These are phyloP conservation scores for Durotheca rogersii DNA, from an alignment of 495 filamentous ascomycete species.

Conservation along the genomic window DNA sequence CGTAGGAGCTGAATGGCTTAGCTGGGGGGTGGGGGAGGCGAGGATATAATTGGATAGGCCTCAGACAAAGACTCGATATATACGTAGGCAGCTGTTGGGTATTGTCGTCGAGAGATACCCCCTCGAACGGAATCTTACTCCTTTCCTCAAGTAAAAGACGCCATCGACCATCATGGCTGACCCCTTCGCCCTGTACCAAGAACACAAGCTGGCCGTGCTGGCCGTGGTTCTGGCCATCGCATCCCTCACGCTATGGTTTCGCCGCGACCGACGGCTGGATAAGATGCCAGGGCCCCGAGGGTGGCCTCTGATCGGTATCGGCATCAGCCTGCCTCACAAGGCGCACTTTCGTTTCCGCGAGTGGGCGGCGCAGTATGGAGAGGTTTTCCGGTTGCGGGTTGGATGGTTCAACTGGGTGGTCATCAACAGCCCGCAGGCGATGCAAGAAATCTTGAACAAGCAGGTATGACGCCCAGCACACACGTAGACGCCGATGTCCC, in stretches of 20 bases:
- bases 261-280: constrained; percentile 19
- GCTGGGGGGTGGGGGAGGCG: too few species aligned
- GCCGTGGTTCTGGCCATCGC: not conserved
- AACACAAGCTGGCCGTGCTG: not conserved
- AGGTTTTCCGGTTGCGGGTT: constrained; percentile 39
- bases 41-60: too few species aligned
- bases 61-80: too few species aligned
- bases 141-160: too few species aligned
- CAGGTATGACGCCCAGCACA: too few species aligned
- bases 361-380: constrained; percentile 40
- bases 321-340: constrained; percentile 23
- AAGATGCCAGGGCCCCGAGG: constrained; percentile 23
- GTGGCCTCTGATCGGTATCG: constrained; percentile 32
- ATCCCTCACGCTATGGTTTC: constrained; percentile 9
- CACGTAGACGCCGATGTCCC: too few species aligned
- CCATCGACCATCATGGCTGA: too few species aligned
- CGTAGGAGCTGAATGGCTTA: too few species aligned
- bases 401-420: constrained; percentile 47
- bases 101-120: too few species aligned
- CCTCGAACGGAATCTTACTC: too few species aligned
- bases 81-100: too few species aligned
- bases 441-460: constrained; percentile 45
- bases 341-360: constrained; percentile 1
- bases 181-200: not conserved
- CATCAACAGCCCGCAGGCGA: constrained; percentile 43